Evolutionary conservation across 1,284 basidiomycete species (phyloP).

Genomic region (Ceratobasidium sp.): DNA sequence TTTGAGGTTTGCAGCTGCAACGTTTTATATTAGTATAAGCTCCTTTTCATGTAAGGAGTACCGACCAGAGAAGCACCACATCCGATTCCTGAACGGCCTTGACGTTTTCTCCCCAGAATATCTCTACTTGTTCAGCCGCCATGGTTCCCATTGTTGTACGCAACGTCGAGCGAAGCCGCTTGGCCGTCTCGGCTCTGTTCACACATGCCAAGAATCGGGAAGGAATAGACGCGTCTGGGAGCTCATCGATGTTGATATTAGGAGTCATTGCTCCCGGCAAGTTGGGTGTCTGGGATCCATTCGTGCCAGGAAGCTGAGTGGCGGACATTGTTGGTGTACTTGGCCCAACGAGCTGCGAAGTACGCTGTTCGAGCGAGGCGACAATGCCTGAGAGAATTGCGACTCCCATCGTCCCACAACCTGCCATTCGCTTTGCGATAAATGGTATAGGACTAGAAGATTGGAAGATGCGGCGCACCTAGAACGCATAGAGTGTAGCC

Average conservation of each 20-base stretch:
- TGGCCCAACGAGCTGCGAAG: slow-evolving; percentile 44
- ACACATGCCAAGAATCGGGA: slow-evolving; percentile 91
- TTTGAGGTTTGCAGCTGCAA: slow-evolving; percentile 89
- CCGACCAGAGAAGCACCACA: slow-evolving; percentile 88
- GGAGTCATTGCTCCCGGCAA: slow-evolving; percentile 47
- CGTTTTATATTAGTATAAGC: background rate
- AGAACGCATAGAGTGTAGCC: slow-evolving; percentile 57
- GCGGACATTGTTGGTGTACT: slow-evolving; percentile 45
- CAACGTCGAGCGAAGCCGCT: slow-evolving; percentile 73
- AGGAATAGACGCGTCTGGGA: slow-evolving; percentile 73
- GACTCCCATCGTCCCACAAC: slow-evolving; percentile 99
- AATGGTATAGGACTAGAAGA: background rate
- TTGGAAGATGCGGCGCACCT: slow-evolving; percentile 47
- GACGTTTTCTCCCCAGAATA: slow-evolving; percentile 76
- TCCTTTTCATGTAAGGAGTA: slow-evolving; percentile 32
- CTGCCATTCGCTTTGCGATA: slow-evolving; percentile 53
- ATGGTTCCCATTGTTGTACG: slow-evolving; percentile 2
- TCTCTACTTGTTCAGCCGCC: slow-evolving; percentile 63
- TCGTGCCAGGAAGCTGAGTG: slow-evolving; percentile 46
- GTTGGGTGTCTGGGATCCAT: slow-evolving; percentile 80
- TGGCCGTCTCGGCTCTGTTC: slow-evolving; percentile 76
- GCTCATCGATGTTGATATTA: slow-evolving; percentile 47
- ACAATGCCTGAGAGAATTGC: slow-evolving; percentile 93
- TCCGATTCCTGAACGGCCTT: slow-evolving; percentile 76
- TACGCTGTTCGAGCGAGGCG: slow-evolving; percentile 67